Evolutionary conservation across 768 basidiomycete genomes (phyloP), one percentile per base, ranked within the genome.

Genomic region (Russula lepida): DNA sequence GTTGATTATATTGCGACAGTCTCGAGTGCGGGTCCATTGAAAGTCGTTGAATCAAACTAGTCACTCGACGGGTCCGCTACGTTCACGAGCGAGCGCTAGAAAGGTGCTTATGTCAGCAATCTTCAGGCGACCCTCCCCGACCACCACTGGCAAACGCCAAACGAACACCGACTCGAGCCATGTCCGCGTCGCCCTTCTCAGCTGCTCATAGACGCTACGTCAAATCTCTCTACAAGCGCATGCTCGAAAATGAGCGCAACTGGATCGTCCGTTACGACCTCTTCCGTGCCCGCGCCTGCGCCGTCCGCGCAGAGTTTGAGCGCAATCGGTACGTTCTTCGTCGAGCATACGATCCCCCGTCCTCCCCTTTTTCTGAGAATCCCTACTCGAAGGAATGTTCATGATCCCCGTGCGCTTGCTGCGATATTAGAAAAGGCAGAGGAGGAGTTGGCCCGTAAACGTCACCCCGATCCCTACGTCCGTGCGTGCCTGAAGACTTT

Each of bases 251-350:
- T 68, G 79, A 89, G 51, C 77, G 95, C 55, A 86, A 98, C 74
- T 98, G 95, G 95, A 85, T 83, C 49, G 78, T 97, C 66, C 80
- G 88, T 59, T 78, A 95, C 56, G 89, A 93, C 69, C 70, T 92
- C 1, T 98, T 92, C 92, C 82, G 95, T 63, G 80, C 78, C 58
- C 82, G 87, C 73, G 94, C 95, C 13, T 74, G 95, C 68, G 77
- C 86, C 72, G 91, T 98, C 65, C 78, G 95, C 64, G 94, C 94
- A 63, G 83, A 92, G 72, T 98, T 98, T 71, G 95, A 98, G 77
- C 76, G 80, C 67, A 93, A 98, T 80, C 83, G 93, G 92, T 91
- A 71, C 60, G 81, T 51, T 51, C n/a, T n/a, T 30, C 8, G 30
- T 32, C 9, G 13, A 17, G 13, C 17, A 35, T 30, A n/a, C 35